Evolutionary conservation across 345 rosid species (phyloP).

Genomic region (Orychophragmus violaceus): DNA sequence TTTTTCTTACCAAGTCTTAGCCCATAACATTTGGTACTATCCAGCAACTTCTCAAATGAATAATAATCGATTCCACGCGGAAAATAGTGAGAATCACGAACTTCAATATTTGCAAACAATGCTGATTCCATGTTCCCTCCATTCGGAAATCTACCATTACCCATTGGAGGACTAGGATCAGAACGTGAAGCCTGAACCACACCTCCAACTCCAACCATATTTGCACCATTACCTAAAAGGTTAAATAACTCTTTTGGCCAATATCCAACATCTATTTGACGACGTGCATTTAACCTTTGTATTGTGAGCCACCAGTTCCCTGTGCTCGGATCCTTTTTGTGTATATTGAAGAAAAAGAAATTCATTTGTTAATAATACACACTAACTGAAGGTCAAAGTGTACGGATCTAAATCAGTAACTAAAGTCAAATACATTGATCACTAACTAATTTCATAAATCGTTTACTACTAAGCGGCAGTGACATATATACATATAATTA

Average conservation of each 20-base stretch:
- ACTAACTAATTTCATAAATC: too few relatives aligned
- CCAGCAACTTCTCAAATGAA: background rate
- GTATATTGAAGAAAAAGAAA: background rate
- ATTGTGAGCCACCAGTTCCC: background rate
- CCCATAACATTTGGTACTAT: background rate
- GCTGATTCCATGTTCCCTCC: fast-evolving
- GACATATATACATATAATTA: too few relatives aligned
- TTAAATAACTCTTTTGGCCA: too few relatives aligned
- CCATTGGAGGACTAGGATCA: background rate
- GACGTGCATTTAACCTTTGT: too few relatives aligned
- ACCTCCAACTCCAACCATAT: background rate
- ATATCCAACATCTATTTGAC: background rate
- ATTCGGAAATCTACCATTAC: background rate
- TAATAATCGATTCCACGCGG: background rate
- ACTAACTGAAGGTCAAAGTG: too few relatives aligned
- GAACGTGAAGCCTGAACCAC: background rate
- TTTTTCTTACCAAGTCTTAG: background rate
- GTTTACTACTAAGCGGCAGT: too few relatives aligned
- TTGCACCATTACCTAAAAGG: too few relatives aligned
- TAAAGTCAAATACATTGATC: too few relatives aligned
- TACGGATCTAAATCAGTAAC: too few relatives aligned
- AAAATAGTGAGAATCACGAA: too few relatives aligned
- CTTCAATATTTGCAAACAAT: background rate
- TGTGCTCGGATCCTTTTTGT: background rate
- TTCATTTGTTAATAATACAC: background rate